Conservation (phyloP, 1,139 yeast species). For the Blastobotrys buckinghamii region DNA sequence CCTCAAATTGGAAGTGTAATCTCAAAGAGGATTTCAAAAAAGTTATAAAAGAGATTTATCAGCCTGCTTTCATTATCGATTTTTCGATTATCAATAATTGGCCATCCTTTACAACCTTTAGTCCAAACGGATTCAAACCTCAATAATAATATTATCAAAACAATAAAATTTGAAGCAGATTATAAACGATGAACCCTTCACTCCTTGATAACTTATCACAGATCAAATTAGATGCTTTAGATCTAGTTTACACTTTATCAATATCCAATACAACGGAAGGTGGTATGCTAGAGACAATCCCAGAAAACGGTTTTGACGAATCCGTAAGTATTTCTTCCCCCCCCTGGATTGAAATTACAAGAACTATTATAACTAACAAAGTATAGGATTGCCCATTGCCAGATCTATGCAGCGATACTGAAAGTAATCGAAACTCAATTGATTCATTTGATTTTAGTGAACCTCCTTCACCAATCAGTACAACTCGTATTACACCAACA, state of each 20-base stretch:
- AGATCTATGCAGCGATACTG: neutral
- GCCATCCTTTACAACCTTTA: too few species aligned
- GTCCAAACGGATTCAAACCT: too few species aligned
- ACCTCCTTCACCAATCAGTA: neutral
- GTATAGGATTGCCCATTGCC: neutral
- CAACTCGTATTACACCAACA: neutral
- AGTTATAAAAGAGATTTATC: too few species aligned
- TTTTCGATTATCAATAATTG: too few species aligned
- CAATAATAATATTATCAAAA: too few species aligned
- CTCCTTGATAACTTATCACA: neutral
- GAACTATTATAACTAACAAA: neutral
- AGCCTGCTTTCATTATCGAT: too few species aligned
- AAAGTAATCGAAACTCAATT: neutral
- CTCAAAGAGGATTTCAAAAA: too few species aligned
- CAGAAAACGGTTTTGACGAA: neutral
- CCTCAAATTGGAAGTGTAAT: too few species aligned
- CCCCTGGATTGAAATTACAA: neutral
- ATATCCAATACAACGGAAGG: neutral
- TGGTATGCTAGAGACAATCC: neutral
- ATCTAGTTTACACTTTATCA: conserved; percentile 4
- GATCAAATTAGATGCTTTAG: conserved; percentile 1
- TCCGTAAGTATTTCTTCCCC: too few species aligned
- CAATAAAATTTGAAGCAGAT: neutral
- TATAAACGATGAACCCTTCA: neutral
- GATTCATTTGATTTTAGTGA: neutral